Base-by-base conservation (phyloP, 139 green algal genomes). In the Pleodorina starrii region DNA sequence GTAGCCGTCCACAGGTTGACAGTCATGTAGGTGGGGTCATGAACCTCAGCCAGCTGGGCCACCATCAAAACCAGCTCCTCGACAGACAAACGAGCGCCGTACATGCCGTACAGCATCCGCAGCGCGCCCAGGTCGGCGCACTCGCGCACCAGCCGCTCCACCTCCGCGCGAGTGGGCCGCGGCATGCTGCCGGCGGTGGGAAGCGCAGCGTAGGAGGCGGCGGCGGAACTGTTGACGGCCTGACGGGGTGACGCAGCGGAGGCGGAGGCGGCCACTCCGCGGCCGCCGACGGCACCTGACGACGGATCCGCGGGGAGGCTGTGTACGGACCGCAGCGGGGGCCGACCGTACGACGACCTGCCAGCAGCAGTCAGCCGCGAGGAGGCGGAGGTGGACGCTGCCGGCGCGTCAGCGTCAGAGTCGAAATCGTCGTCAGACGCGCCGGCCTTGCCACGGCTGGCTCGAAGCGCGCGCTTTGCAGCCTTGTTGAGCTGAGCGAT, bases 51-150 rank as follows among this genome's bases (percentile, higher is more conserved):
- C 74, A 91, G 51, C 25, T 83, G 74, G 75, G 72, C 84, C 23
- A 68, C 81, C 38, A 89, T 1, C 42, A 89, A 38, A 5, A 91
- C 63, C 27, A 86, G 16, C 89, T 91, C 82, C 29, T 79, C 23
- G 4, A 44, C 59, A 9, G 32, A 21, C 43, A 91, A 19, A 16
- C 5, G 9, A 21, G 29, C 29, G 51, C 42, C 69, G 32, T 89
- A 59, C 81, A 35, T 63, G n/a, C 17, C 82, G 66, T 88, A 88
- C 66, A 79, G 21, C 6, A 48, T n/a, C 4, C 66, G 82, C 44
- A 88, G 32, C 10, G 32, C 63, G 6, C 74, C 82, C 44, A 71
- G 66, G 66, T 88, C 82, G 6, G 42, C 2, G n/a, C 40, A 63
- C 0, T 27, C 82, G 5, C 82, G 82, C 6, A 79, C 19, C 7